phyloP scores from a whole-genome alignment of 371 early-diverging fungal species.

The Funneliformis caledonium region DNA sequence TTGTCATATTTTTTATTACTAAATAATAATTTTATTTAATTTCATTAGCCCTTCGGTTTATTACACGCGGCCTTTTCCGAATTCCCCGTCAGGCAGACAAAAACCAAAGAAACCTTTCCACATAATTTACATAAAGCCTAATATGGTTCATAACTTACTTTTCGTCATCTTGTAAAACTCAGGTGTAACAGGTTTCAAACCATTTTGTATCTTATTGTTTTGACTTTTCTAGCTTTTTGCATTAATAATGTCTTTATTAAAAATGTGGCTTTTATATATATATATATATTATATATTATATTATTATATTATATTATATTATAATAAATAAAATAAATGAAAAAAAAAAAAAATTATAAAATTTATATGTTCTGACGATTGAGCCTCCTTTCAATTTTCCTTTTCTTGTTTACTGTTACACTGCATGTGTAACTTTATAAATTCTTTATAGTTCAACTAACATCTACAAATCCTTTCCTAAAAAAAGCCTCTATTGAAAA shows the following conservation, averaged over 20 bases:
- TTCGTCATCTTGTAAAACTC: no score
- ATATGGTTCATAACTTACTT: no score
- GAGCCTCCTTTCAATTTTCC: background rate
- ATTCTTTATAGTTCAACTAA: constrained; percentile 4
- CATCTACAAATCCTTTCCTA: background rate
- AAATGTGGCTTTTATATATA: background rate
- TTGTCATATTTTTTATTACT: no score
- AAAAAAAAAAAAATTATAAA: no score
- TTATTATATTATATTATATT: no score
- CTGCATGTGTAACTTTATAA: constrained; percentile 12
- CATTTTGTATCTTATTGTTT: background rate
- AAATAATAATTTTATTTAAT: no score
- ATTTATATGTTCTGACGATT: background rate
- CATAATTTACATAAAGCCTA: background rate
- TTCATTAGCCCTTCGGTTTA: background rate
- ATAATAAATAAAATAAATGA: no score
- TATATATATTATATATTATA: no score
- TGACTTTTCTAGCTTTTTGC: background rate
- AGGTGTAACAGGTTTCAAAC: background rate
- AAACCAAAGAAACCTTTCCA: background rate
- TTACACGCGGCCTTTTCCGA: background rate
- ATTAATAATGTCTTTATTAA: background rate
- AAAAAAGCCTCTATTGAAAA: constrained; percentile 4
- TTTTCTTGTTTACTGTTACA: constrained; percentile 22
- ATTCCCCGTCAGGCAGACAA: background rate